Evolutionary conservation across 83 land plant genomes (phyloP).

Genomic region (Isoetes engelmannii): DNA sequence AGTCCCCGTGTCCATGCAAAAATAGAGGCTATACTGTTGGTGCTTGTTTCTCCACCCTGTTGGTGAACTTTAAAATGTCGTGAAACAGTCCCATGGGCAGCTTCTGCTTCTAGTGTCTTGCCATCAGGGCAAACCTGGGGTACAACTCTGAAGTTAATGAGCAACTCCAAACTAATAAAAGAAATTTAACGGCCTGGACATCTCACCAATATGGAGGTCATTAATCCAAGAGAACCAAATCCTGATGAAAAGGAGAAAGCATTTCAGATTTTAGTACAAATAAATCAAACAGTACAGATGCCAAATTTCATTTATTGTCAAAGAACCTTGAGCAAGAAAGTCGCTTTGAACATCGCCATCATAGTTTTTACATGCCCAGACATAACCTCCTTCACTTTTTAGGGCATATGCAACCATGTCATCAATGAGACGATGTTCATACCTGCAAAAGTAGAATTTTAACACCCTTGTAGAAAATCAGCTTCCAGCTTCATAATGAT

Average conservation of each 20-base stretch:
- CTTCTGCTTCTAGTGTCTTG: slow-evolving; percentile 90
- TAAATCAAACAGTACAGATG: not conserved
- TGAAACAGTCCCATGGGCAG: slow-evolving; percentile 98
- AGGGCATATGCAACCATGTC: slow-evolving; percentile 97
- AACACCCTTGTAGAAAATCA: too few species aligned
- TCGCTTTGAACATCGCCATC: slow-evolving; percentile 95
- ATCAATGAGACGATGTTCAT: slow-evolving; percentile 92
- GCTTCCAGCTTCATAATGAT: not conserved
- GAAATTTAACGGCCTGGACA: not conserved
- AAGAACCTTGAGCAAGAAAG: slow-evolving; percentile 78
- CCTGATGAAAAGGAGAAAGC: slow-evolving; percentile 36
- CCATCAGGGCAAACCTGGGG: slow-evolving; percentile 65
- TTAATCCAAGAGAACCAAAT: slow-evolving; percentile 89
- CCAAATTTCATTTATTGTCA: not conserved
- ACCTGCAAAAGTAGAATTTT: slow-evolving; percentile 36
- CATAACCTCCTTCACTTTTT: slow-evolving; percentile 90
- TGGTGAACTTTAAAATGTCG: slow-evolving; percentile 73
- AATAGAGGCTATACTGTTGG: slow-evolving; percentile 97
- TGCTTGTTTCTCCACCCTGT: slow-evolving; percentile 93
- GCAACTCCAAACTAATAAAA: not conserved
- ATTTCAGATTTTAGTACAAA: not conserved
- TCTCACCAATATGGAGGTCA: slow-evolving; percentile 85
- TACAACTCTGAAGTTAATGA: not conserved
- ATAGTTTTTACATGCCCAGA: slow-evolving; percentile 88
- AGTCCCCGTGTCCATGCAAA: slow-evolving; percentile 96